Evolutionary conservation across 768 basidiomycete genomes (phyloP).

Genomic region (Leccinellum rugosiceps): DNA sequence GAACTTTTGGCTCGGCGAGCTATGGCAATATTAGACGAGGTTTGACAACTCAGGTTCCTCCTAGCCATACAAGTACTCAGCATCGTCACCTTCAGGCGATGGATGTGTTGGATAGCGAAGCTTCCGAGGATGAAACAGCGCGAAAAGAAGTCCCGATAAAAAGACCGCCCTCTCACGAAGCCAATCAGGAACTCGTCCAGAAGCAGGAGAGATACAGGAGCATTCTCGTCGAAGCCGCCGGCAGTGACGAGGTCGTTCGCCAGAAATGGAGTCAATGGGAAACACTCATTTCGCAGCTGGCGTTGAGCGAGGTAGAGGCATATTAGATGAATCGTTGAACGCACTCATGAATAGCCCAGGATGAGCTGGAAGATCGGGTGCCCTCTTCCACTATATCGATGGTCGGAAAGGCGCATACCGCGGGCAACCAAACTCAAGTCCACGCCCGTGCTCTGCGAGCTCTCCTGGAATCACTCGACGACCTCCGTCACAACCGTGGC

Average conservation of each 20-base stretch:
- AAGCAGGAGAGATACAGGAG: constrained; percentile 69
- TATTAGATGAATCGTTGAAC: neutral
- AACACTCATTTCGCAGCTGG: constrained; percentile 63
- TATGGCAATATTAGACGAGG: constrained; percentile 69
- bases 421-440: constrained; percentile 50
- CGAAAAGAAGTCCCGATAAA: constrained; percentile 47
- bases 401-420: constrained; percentile 31
- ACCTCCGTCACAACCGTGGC: constrained; percentile 56
- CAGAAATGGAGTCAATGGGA: constrained; percentile 92
- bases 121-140: constrained; percentile 75
- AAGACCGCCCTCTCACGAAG: constrained; percentile 72
- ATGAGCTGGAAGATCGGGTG: constrained; percentile 60
- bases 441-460: constrained; percentile 70
- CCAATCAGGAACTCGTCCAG: constrained; percentile 67
- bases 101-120: constrained; percentile 89
- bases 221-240: constrained; percentile 68
- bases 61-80: neutral
- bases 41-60: constrained; percentile 27
- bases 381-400: constrained; percentile 58
- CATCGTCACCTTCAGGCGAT: constrained; percentile 53
- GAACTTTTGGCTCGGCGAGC: constrained; percentile 62
- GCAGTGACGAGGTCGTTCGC: constrained; percentile 73
- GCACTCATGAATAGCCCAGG: constrained; percentile 37
- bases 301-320: constrained; percentile 53
- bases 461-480: constrained; percentile 77